phyloP scores from a whole-genome alignment of 495 filamentous ascomycete genomes.

The Aspergillus nanangensis region DNA sequence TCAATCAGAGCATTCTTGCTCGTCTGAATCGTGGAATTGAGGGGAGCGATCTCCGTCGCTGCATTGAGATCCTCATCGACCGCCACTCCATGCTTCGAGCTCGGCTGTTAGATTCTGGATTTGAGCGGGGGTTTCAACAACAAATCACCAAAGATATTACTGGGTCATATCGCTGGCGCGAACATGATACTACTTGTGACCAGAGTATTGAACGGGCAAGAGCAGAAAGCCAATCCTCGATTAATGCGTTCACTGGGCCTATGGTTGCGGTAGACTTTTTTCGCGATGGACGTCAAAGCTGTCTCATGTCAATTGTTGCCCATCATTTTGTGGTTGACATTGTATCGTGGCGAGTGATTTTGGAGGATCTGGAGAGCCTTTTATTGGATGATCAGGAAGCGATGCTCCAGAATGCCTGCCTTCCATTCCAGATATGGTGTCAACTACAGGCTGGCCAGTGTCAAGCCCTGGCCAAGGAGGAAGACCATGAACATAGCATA shows the following conservation, averaged over 20 bases:
- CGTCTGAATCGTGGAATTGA: slow-evolving; percentile 48
- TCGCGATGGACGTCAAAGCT: slow-evolving; percentile 36
- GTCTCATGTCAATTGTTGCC: slow-evolving; percentile 58
- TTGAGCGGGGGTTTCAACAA: slow-evolving; percentile 27
- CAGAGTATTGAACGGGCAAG: slow-evolving; percentile 26
- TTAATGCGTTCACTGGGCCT: slow-evolving; percentile 41
- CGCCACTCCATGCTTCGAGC: slow-evolving; percentile 72
- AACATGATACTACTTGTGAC: slow-evolving; percentile 17
- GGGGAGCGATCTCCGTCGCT: slow-evolving; percentile 42
- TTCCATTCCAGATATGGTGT: slow-evolving; percentile 65
- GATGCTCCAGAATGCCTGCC: slow-evolving; percentile 28
- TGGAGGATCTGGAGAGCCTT: slow-evolving; percentile 62
- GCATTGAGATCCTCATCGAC: slow-evolving; percentile 53
- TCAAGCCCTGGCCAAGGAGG: slow-evolving; percentile 14
- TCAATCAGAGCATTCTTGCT: slow-evolving; percentile 67
- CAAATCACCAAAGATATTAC: slow-evolving; percentile 31
- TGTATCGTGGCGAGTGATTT: slow-evolving; percentile 65
- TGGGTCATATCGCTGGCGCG: slow-evolving; percentile 32
- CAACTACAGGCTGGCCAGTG: slow-evolving; percentile 40
- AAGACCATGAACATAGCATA: slow-evolving; percentile 24
- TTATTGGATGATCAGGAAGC: slow-evolving; percentile 40
- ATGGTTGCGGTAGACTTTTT: slow-evolving; percentile 45
- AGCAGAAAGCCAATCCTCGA: slow-evolving; percentile 35
- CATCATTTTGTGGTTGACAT: slow-evolving; percentile 70
- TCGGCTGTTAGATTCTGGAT: slow-evolving; percentile 44